Evolutionary conservation across 2,329 filamentous ascomycete genomes (phyloP).

Genomic region (Aurifilum marmelostoma): DNA sequence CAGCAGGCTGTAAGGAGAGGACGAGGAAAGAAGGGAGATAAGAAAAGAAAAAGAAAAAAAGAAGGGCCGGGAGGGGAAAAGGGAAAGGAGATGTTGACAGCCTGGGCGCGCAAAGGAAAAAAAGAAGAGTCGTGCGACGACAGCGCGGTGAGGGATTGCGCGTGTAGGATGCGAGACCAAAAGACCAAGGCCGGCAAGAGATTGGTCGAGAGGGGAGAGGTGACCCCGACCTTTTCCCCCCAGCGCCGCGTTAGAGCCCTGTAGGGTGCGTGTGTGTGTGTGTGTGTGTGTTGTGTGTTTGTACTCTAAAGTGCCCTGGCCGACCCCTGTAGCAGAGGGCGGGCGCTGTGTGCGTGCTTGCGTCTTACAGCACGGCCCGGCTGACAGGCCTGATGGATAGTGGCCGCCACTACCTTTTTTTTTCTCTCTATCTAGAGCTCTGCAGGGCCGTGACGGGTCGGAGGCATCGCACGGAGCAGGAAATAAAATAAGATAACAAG

Average conservation of each 20-base stretch:
- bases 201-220: not conserved
- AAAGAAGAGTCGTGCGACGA: conserved; percentile 8
- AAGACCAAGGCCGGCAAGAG: not conserved
- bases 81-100: conserved; percentile 26
- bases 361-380: conserved; percentile 19
- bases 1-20: not conserved
- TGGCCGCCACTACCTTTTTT: not conserved
- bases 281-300: too few relatives aligned
- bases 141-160: conserved; percentile 13
- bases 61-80: not conserved
- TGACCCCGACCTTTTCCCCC: not conserved
- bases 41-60: not conserved
- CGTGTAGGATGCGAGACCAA: not conserved
- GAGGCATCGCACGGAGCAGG: conserved; percentile 3
- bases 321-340: not conserved
- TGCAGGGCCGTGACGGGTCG: conserved; percentile 23
- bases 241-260: too few relatives aligned
- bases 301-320: not conserved
- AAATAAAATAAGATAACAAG: not conserved
- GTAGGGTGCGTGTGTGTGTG: too few relatives aligned
- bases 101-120: conserved; percentile 1
- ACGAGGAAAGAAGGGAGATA: not conserved
- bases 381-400: not conserved
- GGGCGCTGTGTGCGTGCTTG: conserved; percentile 19
- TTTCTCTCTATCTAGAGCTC: conserved; percentile 11